Percentiles rank a stretch among this genome's conserved stretches.
Evolutionary conservation across 257 asterid genomes (phyloP).

Genomic region (Galeopsis tetrahit): DNA sequence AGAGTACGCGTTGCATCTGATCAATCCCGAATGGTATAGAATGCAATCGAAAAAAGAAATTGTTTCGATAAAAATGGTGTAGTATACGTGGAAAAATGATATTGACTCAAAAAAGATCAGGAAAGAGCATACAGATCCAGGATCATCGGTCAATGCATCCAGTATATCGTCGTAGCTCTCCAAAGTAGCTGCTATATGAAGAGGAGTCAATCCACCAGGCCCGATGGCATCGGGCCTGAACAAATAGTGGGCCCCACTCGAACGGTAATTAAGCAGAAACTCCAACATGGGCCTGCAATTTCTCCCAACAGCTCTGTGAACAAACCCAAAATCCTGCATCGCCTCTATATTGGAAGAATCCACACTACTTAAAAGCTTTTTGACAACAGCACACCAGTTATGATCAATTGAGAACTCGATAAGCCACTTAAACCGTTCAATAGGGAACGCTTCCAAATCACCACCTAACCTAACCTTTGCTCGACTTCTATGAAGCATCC

Average conservation of each 20-base stretch:
- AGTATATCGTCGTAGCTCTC: conserved; percentile 57
- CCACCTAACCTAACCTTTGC: conserved; percentile 52
- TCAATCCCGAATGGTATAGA: too few relatives aligned
- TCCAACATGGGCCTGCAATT: conserved; percentile 70
- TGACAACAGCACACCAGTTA: conserved; percentile 86
- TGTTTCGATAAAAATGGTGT: too few relatives aligned
- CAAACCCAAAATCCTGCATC: conserved; percentile 63
- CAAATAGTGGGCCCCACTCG: conserved; percentile 40
- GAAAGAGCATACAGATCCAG: conserved; percentile 57
- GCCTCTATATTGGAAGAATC: conserved; percentile 45
- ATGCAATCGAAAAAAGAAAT: too few relatives aligned
- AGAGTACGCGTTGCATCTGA: too few relatives aligned
- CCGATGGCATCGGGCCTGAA: conserved; percentile 75
- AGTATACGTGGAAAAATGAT: too few relatives aligned
- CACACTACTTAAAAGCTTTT: conserved; percentile 55
- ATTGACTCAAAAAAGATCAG: background rate
- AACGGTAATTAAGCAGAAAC: conserved; percentile 52
- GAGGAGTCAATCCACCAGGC: conserved; percentile 85
- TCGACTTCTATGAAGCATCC: conserved; percentile 69
- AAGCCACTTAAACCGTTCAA: conserved; percentile 70
- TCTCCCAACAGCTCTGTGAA: conserved; percentile 73
- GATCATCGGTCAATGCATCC: conserved; percentile 78
- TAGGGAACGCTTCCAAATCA: conserved; percentile 52
- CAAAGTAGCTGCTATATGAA: conserved; percentile 73
- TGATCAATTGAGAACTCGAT: conserved; percentile 75